Conservation (phyloP, 2,329 filamentous ascomycete genomes). For the Fusarium sp. region DNA sequence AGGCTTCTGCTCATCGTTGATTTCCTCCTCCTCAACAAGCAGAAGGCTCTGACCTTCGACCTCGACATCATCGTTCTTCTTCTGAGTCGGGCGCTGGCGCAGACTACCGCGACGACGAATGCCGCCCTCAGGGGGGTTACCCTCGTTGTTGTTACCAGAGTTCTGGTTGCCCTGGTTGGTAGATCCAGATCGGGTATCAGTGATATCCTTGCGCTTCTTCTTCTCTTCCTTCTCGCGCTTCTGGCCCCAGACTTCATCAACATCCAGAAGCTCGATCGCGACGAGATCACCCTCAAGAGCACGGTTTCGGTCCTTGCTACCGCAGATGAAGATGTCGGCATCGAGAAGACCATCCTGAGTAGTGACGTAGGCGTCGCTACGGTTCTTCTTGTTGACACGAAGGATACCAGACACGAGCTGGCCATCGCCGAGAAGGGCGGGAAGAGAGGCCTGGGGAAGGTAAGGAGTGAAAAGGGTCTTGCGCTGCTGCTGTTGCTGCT, state of each 20-base stretch:
- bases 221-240: constrained; percentile 99
- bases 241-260: constrained; percentile 98
- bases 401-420: constrained; percentile 97
- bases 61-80: constrained; percentile 99
- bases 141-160: constrained; percentile 70
- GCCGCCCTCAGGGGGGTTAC: constrained; percentile 79
- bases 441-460: constrained; percentile 91
- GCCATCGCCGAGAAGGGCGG: constrained; percentile 88
- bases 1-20: constrained; percentile 97
- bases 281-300: constrained; percentile 96
- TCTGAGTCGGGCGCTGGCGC: constrained; percentile 95
- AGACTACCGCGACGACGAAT: constrained; percentile 94
- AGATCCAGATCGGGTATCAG: constrained; percentile 84
- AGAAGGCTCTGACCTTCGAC: constrained; percentile 97
- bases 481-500: constrained; percentile 86
- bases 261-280: constrained; percentile 94
- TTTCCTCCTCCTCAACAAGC: constrained; percentile 97
- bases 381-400: constrained; percentile 99
- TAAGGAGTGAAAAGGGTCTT: constrained; percentile 99
- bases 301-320: constrained; percentile 98
- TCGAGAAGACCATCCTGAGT: constrained; percentile 89
- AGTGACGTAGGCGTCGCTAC: constrained; percentile 97
- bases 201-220: constrained; percentile 99
- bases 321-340: constrained; percentile 99
- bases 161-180: constrained; percentile 78